phyloP scores from a whole-genome alignment of 164 flowering plant genomes.

The Litsea cubeba region DNA sequence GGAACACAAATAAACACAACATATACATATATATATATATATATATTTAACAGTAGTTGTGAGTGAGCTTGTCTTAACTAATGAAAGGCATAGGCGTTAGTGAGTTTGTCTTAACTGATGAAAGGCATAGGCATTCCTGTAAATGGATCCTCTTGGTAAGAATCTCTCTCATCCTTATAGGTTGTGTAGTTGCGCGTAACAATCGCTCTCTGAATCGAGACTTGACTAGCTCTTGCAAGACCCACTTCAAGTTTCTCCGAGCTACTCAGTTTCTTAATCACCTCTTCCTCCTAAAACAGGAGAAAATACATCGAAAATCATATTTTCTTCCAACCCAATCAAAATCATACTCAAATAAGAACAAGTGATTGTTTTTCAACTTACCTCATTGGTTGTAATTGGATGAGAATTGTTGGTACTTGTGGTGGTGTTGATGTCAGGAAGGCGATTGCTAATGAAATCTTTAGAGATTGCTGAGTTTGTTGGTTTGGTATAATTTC shows the following conservation, averaged over 20 bases:
- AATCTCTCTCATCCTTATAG: not conserved
- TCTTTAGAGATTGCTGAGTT: not conserved
- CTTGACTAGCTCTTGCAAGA: conserved; percentile 46
- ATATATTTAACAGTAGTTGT: not conserved
- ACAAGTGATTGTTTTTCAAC: too few species aligned
- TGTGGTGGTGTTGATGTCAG: not conserved
- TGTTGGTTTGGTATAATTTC: not conserved
- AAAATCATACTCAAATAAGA: too few species aligned
- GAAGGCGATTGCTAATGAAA: not conserved
- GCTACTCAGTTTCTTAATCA: not conserved
- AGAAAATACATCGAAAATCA: not conserved
- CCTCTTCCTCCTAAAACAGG: not conserved
- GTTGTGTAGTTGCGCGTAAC: not conserved
- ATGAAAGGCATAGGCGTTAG: too few species aligned
- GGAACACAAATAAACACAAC: too few species aligned
- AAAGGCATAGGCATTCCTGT: conserved; percentile 53
- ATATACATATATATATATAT: not conserved
- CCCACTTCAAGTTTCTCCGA: conserved; percentile 33
- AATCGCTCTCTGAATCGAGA: conserved; percentile 37
- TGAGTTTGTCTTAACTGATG: conserved; percentile 31
- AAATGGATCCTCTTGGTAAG: conserved; percentile 23
- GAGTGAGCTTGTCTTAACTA: conserved; percentile 24
- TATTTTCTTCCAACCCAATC: not conserved
- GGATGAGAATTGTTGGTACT: not conserved
- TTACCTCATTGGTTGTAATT: not conserved